These are phyloP conservation scores for Fusarium equiseti DNA, from an alignment of 2,329 filamentous ascomycete species.

Conservation along the genomic window DNA sequence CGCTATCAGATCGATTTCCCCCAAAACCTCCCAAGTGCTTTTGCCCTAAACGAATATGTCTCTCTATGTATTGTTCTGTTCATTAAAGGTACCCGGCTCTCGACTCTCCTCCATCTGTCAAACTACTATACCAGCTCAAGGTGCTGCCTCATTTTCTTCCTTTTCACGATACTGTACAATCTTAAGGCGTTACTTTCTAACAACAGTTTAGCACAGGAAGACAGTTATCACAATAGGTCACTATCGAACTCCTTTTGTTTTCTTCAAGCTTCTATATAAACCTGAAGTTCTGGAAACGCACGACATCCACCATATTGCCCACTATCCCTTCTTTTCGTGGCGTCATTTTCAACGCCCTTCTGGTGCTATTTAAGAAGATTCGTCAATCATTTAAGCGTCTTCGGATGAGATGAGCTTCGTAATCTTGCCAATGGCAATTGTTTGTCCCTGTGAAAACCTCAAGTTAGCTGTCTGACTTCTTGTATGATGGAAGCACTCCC, in stretches of 20 bases:
- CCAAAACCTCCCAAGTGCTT: background rate
- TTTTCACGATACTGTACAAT: background rate
- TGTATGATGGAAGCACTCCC: slow-evolving; percentile 19
- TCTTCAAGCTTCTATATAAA: slow-evolving; percentile 42
- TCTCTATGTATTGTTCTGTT: background rate
- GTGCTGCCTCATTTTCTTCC: background rate
- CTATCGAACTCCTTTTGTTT: slow-evolving; percentile 28
- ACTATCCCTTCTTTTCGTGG: slow-evolving; percentile 28
- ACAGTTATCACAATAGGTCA: background rate
- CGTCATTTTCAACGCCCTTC: slow-evolving; percentile 26
- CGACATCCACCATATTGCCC: slow-evolving; percentile 39
- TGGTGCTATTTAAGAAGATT: slow-evolving; percentile 24
- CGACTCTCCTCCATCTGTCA: background rate
- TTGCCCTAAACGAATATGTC: background rate
- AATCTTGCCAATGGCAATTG: slow-evolving; percentile 99
- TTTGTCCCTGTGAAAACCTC: slow-evolving; percentile 79
- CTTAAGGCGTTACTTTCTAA: background rate
- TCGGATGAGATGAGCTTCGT: slow-evolving; percentile 78
- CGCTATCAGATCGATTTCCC: slow-evolving; percentile 14
- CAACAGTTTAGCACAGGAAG: background rate
- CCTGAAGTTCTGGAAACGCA: slow-evolving; percentile 32
- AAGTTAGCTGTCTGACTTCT: slow-evolving; percentile 46
- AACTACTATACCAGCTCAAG: background rate
- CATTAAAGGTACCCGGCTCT: background rate
- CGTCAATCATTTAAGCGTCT: slow-evolving; percentile 46